Evolutionary conservation across 441 rosid genomes (phyloP), one percentile per base, ranked within the genome.

Genomic region (Geranium incanum): DNA sequence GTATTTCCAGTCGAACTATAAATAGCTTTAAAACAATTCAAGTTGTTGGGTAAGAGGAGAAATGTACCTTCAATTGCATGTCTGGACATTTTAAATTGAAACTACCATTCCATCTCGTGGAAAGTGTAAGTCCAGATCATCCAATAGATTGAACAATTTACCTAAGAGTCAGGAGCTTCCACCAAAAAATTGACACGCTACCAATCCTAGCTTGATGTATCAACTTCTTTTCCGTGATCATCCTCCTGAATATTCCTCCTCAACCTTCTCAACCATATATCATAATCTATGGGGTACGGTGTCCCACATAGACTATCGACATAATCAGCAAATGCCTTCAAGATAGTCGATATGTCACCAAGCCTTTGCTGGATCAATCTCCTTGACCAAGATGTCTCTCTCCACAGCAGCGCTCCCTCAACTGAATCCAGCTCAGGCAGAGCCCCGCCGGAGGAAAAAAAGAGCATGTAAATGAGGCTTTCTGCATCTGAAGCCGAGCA

Each of bases 281-380:
- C 86, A 67, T 83, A 84, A 19, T 83, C 92, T 15, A 88, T 82
- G 0, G 89, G 89, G 71, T 88, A 88, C 3, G 89, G 89, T 0
- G 89, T 88, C 70, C 92, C 89, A 50, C 88, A 86, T 18, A 88
- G 86, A 77, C 85, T 85, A 75, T 88, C 92, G 13, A 88, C 82
- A 76, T 86, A 88, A 79, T 88, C 92, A 16, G 85, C 87, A 76
- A 88, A 86, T 21, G 92, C 92, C 80, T 88, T 88, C 5, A 88
- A 70, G 36, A 88, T 74, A 37, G 89, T 80, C 3, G 89, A 86
- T 36, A 82, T 82, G 70, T 84, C 84, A 1, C 92, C 86, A 4
- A 88, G 88, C 62, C 83, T 79, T 63, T 81, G 84, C 78, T 88
- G 92, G 43, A 88, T 88, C 39, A 64, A 73, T 1, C 89, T 81